phyloP scores from a whole-genome alignment of 306 rosid genomes.

The Hippophae tibetana region DNA sequence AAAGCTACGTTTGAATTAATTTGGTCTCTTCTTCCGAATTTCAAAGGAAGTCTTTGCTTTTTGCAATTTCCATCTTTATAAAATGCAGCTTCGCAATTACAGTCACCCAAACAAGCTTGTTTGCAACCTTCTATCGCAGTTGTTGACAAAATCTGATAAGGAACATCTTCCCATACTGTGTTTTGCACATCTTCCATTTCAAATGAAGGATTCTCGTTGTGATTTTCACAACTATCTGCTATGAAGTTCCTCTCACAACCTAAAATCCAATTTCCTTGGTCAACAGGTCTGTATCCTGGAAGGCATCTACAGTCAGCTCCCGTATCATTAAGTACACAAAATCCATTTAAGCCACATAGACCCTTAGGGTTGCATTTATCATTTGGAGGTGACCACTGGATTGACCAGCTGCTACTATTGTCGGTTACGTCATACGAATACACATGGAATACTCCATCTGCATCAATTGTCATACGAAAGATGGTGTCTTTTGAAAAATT shows the following conservation, averaged over 20 bases:
- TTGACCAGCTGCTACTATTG: neutral
- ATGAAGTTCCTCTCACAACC: slow-evolving; percentile 16
- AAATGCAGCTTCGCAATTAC: slow-evolving; percentile 17
- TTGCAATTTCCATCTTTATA: neutral
- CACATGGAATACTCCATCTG: slow-evolving; percentile 18
- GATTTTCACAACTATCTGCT: neutral
- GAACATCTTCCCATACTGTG: neutral
- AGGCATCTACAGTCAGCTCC: slow-evolving; percentile 11
- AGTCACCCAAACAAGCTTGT: slow-evolving; percentile 16
- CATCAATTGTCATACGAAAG: slow-evolving; percentile 14
- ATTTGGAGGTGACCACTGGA: neutral
- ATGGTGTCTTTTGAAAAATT: neutral
- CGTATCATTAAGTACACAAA: neutral
- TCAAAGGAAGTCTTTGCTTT: slow-evolving; percentile 23
- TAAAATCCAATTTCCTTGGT: neutral
- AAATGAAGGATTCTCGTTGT: neutral
- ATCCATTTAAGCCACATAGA: slow-evolving; percentile 11
- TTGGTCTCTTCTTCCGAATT: neutral
- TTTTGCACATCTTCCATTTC: neutral
- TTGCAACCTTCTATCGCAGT: slow-evolving; percentile 1
- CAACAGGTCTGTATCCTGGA: slow-evolving; percentile 1
- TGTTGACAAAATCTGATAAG: neutral
- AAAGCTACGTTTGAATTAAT: neutral
- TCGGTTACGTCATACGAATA: slow-evolving; percentile 1
- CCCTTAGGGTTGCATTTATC: slow-evolving; percentile 13